Percentiles rank a stretch among this genome's conserved stretches.
phyloP scores from a whole-genome alignment of 192 early-diverging fungal genomes.

The Lobosporangium transversale region DNA sequence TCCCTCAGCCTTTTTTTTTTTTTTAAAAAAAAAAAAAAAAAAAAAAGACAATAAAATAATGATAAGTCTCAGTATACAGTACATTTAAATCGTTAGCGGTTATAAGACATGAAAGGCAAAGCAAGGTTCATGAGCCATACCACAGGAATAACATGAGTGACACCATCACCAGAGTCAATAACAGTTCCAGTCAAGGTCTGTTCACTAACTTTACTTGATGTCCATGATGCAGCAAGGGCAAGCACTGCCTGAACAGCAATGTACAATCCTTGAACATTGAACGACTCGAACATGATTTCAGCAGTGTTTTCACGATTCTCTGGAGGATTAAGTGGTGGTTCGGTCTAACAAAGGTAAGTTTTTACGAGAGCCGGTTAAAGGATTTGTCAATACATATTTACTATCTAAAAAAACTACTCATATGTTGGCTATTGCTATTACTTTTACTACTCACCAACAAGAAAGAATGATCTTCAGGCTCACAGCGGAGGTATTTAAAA shows the following conservation, averaged over 20 bases:
- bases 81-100: too few species aligned
- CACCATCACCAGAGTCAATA: slow-evolving; percentile 98
- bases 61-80: too few species aligned
- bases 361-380: too few species aligned
- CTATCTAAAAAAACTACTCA: too few species aligned
- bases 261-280: slow-evolving; percentile 97
- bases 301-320: slow-evolving; percentile 99
- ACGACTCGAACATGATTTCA: slow-evolving; percentile 99
- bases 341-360: slow-evolving; percentile 84
- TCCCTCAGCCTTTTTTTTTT: slow-evolving; percentile 98
- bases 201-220: slow-evolving; percentile 81
- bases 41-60: not conserved
- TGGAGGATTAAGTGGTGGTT: slow-evolving; percentile 97
- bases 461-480: slow-evolving; percentile 98
- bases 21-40: too few species aligned
- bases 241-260: slow-evolving; percentile 99
- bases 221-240: slow-evolving; percentile 96
- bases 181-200: slow-evolving; percentile 97
- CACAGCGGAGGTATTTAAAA: slow-evolving; percentile 97
- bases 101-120: not conserved
- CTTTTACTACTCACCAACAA: slow-evolving; percentile 77
- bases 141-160: slow-evolving; percentile 99
- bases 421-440: too few species aligned
- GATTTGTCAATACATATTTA: too few species aligned
- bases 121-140: slow-evolving; percentile 71